Percentiles rank a stretch among this genome's conserved stretches.
phyloP scores from a whole-genome alignment of 2,329 filamentous ascomycete genomes.

The Diaporthe batatas region DNA sequence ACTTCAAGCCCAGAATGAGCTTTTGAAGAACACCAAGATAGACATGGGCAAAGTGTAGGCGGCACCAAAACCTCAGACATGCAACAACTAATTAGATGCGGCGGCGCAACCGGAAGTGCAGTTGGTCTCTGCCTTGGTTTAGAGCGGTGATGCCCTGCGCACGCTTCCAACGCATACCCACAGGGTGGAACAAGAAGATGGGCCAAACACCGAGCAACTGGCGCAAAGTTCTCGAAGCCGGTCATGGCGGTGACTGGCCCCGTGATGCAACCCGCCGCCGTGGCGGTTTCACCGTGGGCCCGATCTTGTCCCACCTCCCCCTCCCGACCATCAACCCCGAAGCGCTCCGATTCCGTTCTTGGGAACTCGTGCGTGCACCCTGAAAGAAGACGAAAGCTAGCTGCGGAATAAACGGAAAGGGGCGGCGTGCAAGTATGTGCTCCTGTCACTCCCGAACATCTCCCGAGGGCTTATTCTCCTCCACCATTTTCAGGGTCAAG shows the following conservation, averaged over 20 bases:
- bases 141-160: background rate
- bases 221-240: background rate
- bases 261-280: slow-evolving; percentile 35
- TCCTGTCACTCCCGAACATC: too few relatives aligned
- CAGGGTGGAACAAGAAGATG: background rate
- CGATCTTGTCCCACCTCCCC: background rate
- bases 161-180: background rate
- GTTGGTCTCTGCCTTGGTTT: background rate
- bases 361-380: background rate
- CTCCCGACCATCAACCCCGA: background rate
- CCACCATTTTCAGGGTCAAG: too few relatives aligned
- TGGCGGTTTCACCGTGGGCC: slow-evolving; percentile 38
- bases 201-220: background rate
- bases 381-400: background rate
- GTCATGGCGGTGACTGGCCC: slow-evolving; percentile 5
- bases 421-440: background rate
- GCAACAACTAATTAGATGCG: background rate
- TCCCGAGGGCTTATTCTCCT: background rate
- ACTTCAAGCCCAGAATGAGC: too few relatives aligned
- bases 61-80: background rate
- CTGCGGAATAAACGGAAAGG: background rate
- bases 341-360: background rate
- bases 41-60: too few relatives aligned
- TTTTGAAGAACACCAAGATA: too few relatives aligned
- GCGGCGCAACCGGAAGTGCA: background rate